phyloP scores from a whole-genome alignment of 768 basidiomycete genomes.

The Dentipellis sp. region DNA sequence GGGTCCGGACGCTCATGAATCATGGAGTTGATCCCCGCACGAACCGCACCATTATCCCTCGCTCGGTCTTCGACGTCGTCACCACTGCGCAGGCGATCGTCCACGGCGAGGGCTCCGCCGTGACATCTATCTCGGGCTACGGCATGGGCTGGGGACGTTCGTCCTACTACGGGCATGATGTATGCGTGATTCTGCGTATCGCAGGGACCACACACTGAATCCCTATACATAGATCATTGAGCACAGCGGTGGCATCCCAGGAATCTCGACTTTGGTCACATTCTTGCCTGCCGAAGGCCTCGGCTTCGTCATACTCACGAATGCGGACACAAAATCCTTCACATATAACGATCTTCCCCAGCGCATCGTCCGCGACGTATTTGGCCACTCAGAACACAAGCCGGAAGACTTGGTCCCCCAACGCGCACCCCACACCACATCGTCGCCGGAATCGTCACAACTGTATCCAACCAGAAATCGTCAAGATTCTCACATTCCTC shows the following conservation, averaged over 20 bases:
- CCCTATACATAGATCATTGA: not conserved
- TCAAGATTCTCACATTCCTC: not conserved
- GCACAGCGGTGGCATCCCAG: not conserved
- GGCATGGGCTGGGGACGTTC: conserved; percentile 33
- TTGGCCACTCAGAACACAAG: too few species aligned
- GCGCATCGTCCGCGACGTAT: not conserved
- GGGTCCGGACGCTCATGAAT: conserved; percentile 28
- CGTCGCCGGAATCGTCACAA: not conserved
- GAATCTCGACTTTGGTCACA: not conserved
- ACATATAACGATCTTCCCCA: not conserved
- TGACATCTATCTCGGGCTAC: conserved; percentile 27
- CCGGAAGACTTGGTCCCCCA: too few species aligned
- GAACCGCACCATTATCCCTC: conserved; percentile 25
- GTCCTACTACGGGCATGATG: conserved; percentile 33
- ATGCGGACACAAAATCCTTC: not conserved
- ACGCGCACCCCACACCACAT: too few species aligned
- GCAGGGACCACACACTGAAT: not conserved
- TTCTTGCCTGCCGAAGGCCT: not conserved
- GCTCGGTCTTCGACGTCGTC: conserved; percentile 18
- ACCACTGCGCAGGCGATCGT: conserved; percentile 19
- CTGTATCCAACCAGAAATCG: too few species aligned
- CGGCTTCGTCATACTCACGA: conserved; percentile 3
- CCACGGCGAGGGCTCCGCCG: not conserved
- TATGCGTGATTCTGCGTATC: conserved; percentile 9
- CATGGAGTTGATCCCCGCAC: conserved; percentile 22